Base-by-base conservation (phyloP, 345 rosid species). In the Gynandropsis gynandra region DNA sequence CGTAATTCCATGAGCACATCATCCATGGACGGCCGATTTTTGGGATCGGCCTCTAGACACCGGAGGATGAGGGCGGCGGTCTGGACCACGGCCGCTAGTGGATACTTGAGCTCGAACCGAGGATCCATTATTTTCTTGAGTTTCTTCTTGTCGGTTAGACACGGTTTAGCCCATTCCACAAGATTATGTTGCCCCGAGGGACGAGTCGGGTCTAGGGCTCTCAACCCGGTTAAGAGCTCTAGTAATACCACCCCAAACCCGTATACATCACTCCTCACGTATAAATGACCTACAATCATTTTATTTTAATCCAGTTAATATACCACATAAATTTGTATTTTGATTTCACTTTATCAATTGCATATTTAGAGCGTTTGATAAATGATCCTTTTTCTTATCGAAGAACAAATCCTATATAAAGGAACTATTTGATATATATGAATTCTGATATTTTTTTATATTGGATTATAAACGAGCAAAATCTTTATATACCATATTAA, bases 241-340 rank as follows among this genome's bases (percentile, higher is more conserved):
- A 89, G 69, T 10, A 89, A 54, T 21, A 89, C 94, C 0, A 86
- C 94, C 0, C 96, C 96, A 9, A 89, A 89, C 0, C 96, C 96
- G 33, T 86, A 83, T 2, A 89, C 97, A 37, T 89, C 97, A 43
- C 95, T 85, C 64, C 67, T 68, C 43, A 89, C 81, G 39, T 89
- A 86, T 52, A 86, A 52, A 66, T 86, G 97, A 9, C 95, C 95
- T 83, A 73, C 7, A n/a, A 24, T 36, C 0, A 36, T 7, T 36
- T 36, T 36, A 36, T 9, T 36, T 36, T 36, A 9, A 4, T 7
- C 1, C 4, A 33, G 10, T 7, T 1, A 1, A 1, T 33, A 33
- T 3, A 33, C 7, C 7, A 33, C 7, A 7, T 33, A 33, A 7
- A 1, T 33, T 1, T 33, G 9, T 7, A 3, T 7, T 33, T 7